These are phyloP conservation scores for Solanum habrochaites DNA, from an alignment of 257 asterid genomes.

Conservation along the genomic window DNA sequence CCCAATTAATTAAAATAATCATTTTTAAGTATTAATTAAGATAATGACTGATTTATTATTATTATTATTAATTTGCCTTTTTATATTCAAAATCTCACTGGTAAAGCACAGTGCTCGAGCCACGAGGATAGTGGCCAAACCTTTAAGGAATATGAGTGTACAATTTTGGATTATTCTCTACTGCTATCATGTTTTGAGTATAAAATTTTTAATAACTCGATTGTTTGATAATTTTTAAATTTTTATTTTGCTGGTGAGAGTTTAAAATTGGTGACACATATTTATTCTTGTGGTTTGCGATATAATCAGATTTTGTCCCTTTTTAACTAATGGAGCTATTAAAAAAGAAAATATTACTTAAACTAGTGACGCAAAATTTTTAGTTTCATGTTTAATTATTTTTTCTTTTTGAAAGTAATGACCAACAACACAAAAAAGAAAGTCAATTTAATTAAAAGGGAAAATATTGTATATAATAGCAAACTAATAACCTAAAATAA, in stretches of 20 bases:
- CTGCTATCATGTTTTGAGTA: not conserved
- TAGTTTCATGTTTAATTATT: no score
- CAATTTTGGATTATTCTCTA: not conserved
- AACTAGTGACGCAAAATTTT: not conserved
- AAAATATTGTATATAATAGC: no score
- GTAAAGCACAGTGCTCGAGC: not conserved
- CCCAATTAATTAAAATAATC: not conserved
- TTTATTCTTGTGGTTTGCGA: not conserved
- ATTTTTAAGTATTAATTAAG: not conserved
- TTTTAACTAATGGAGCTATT: not conserved
- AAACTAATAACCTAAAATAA: no score
- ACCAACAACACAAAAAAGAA: no score
- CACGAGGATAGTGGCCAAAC: not conserved
- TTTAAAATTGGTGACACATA: no score
- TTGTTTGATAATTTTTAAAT: no score
- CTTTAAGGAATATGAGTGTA: not conserved
- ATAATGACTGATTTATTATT: not conserved
- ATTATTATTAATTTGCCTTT: not conserved
- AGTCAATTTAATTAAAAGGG: no score
- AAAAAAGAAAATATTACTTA: not conserved
- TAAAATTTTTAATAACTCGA: fast-evolving
- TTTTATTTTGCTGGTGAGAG: no score
- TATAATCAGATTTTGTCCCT: not conserved
- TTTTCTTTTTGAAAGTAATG: no score
- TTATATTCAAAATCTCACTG: not conserved